A percentile compares a stretch with the other conserved stretches of the same genome.
Conservation (phyloP, 805 yeast species). For the Geotrichum ghanense region DNA sequence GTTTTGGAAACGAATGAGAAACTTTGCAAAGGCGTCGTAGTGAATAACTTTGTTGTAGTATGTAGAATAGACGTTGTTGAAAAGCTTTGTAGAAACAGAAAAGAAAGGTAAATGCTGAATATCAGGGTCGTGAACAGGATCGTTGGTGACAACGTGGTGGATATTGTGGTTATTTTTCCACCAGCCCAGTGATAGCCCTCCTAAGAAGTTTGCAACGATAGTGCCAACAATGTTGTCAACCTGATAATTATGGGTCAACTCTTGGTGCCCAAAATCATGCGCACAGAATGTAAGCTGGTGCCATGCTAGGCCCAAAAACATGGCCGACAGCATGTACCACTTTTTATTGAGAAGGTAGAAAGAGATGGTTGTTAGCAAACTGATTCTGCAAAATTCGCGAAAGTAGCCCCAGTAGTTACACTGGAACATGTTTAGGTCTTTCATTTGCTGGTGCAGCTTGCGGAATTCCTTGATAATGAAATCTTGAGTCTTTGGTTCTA, state of each 20-base stretch:
- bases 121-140: constrained; percentile 90
- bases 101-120: constrained; percentile 88
- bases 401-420: constrained; percentile 66
- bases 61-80: constrained; percentile 64
- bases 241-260: constrained; percentile 72
- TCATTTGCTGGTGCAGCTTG: constrained; percentile 44
- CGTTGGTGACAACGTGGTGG: constrained; percentile 86
- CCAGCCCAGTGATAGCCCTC: constrained; percentile 90
- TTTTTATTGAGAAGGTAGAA: constrained; percentile 26
- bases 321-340: constrained; percentile 38
- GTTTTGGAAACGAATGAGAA: constrained; percentile 51
- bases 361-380: constrained; percentile 39
- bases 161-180: constrained; percentile 92
- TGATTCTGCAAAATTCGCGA: constrained; percentile 55
- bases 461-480: constrained; percentile 45
- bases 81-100: constrained; percentile 65
- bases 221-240: constrained; percentile 66
- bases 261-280: constrained; percentile 83
- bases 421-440: constrained; percentile 49
- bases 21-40: constrained; percentile 56
- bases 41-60: constrained; percentile 58
- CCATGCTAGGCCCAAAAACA: constrained; percentile 67
- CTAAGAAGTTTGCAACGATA: constrained; percentile 62
- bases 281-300: constrained; percentile 82
- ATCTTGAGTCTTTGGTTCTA: constrained; percentile 60